Evolutionary conservation across 2,329 filamentous ascomycete species (phyloP), one percentile per base, ranked within the genome.

Genomic region (Xylariaceae sp.): DNA sequence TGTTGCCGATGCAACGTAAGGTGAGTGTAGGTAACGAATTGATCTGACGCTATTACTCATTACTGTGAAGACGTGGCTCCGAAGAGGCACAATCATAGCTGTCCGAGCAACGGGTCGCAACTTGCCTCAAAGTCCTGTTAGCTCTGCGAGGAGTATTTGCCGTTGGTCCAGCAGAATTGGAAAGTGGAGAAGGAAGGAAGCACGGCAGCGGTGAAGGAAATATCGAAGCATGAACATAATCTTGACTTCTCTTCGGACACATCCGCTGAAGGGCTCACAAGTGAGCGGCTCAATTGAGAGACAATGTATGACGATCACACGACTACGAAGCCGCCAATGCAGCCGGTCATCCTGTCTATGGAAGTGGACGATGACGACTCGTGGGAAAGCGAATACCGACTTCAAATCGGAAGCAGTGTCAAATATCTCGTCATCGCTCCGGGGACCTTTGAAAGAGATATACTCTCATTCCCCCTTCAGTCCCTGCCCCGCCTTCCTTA

Each of bases 381-480:
- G 21, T 47, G 30, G 37, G 40, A 52, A 44, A 52, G 50, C 45
- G 48, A 53, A 45, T 52, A 49, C 37, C 46, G 53, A 45, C 21
- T 54, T 31, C 42, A 34, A 44, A 43, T 51, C 19, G 50, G 46
- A 35, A 47, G 47, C 43, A 35, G 52, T 43, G 50, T 56, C 35
- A 53, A 47, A 41, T 56, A 53, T 46, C 40, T 56, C 40, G 38
- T 54, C 35, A 47, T 54, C 31, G 38, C 48, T 36, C 54, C 50
- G 18, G 49, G 50, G 31, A 51, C 51, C 34, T 51, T 53, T 45
- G 45, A 53, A 32, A 45, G 43, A 42, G 50, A 54, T 33, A 48
- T 39, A 18, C 50, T 57, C 41, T 55, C 44, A 24, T 48, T 49
- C 31, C 50, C 52, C 23, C 41, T 56, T 35, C 26, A 46, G 36